Evolutionary conservation across 2,329 filamentous ascomycete species (phyloP), one percentile per base, ranked within the genome.

Genomic region (Grosmannia huntii): DNA sequence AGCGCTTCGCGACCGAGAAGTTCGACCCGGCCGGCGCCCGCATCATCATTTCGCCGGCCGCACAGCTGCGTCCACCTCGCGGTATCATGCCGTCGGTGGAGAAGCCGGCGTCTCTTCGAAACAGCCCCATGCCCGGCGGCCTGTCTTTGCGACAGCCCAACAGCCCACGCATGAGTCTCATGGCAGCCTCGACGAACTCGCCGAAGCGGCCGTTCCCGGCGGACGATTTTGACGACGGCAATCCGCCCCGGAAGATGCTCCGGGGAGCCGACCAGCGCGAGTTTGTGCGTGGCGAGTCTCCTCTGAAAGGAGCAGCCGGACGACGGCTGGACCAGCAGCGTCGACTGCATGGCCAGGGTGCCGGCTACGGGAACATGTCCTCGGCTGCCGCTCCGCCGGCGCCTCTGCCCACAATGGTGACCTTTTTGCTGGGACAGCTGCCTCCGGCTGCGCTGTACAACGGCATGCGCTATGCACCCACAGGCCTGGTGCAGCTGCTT

Each of bases 301-400:
- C 95, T 0, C 78, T 97, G 44, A 99, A 97, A 69, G 90, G 90
- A 16, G 89, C 89, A 1, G 90, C 92, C 44, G 89, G 90, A 28
- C 85, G 91, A 58, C 85, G 91, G 41, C 77, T 95, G 25, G 89
- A 94, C 66, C 87, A 94, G 68, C 85, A 89, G 68, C 80, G 83
- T 56, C 77, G 84, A 5, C 83, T 79, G 64, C 81, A 81, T 63
- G 74, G 75, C 14, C 75, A 76, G 62, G 69, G 69, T 19, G 62
- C 65, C 53, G 66, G 52, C 25, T 25, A 55, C 70, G 52, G 66
- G 19, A n/a, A 14, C 51, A 66, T 66, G n/a, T 67, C 68, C 7
- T 68, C 70, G 44, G 66, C 60, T 19, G 67, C 60, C 23, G 67
- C 61, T 19, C 66, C 68, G 4, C 78, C 83, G 12, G 79, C 86